Evolutionary conservation across 345 rosid genomes (phyloP), one percentile per base, ranked within the genome.

Genomic region (Aethionema arabicum): DNA sequence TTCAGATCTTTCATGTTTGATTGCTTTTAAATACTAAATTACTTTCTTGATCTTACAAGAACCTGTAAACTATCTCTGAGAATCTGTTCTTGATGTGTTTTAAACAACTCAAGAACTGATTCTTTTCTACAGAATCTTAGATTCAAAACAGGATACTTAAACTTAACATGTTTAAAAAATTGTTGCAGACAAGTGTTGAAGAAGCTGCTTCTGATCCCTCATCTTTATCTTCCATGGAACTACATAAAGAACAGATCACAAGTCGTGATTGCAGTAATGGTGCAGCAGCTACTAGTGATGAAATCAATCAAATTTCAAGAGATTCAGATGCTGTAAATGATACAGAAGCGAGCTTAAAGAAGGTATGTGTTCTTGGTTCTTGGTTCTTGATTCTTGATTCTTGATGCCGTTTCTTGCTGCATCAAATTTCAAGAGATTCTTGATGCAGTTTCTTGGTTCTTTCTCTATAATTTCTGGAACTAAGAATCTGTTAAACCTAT

Each of bases 321-420:
- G 76, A 83, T 44, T 63, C 80, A 68, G 76, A 76, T 7, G 63
- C 57, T 71, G 63, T 66, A 61, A 32, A 53, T 38, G n/a, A 39
- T 12, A 39, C 27, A 8, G 42, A 4, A 40, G 40, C 52, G 61
- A 68, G 35, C 54, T 59, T 14, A 8, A 35, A 30, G 61, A 44
- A 32, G 33, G 43, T 59, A 58, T 41, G 52, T n/a, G n/a, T 58
- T 48, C 14, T 3, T 9, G 1, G 11, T 4, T 48, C 16, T 16
- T 36, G 0, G 51, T 67, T 40, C n/a, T n/a, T n/a, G n/a, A 13
- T 2, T 39, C 7, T 0, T 46, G 42, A 2, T 33, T 21, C 11
- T 39, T 39, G n/a, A n/a, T n/a, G n/a, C n/a, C n/a, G n/a, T n/a
- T n/a, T n/a, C n/a, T n/a, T n/a, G n/a, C n/a, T n/a, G n/a, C n/a